Evolutionary conservation across 495 filamentous ascomycete species (phyloP), one percentile per base, ranked within the genome.

Genomic region (Hypoxylon fuscum): DNA sequence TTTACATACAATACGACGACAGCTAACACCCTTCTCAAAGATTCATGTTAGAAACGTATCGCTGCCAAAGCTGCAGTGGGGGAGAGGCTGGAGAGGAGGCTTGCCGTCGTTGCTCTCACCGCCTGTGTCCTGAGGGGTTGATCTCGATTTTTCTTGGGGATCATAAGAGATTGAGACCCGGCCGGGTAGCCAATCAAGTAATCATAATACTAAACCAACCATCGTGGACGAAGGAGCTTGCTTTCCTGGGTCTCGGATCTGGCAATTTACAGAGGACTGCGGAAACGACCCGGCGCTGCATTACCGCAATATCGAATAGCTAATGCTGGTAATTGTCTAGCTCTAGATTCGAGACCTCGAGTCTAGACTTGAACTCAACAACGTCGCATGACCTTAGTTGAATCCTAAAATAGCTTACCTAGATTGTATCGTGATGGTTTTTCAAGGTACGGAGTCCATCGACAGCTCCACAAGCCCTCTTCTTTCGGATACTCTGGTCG

Each of bases 191-290:
- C 56, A 61, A 66, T 57, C 46, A 66, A 48, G 46, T 51, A 57
- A 15, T 38, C 25, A 52, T 57, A 43, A 52, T 34, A 49, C 51
- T 31, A 32, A 21, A 29, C 57, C 57, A 61, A 54, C 57, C 63
- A 53, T 9, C 17, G 29, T 47, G 41, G 44, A 49, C 52, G 14
- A 47, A 52, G 12, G 29, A 53, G 44, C 32, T 38, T 38, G 52
- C 14, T 56, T 52, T 31, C 63, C 63, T 66, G 63, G 63, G 20
- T 61, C 56, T 61, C 47, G 63, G 63, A 61, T 57, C 63, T 53
- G 29, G 52, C 52, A 61, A 66, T 66, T 29, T 66, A 61, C 20
- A 60, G 23, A 56, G 31, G 38, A 47, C 44, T 52, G 46, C 45
- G 40, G 56, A 52, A 23, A 21, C 46, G 31, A 43, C 44, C 51